These are phyloP conservation scores for Fallopia convolvulus DNA, from an alignment of 148 eudicot genomes.

Conservation along the genomic window DNA sequence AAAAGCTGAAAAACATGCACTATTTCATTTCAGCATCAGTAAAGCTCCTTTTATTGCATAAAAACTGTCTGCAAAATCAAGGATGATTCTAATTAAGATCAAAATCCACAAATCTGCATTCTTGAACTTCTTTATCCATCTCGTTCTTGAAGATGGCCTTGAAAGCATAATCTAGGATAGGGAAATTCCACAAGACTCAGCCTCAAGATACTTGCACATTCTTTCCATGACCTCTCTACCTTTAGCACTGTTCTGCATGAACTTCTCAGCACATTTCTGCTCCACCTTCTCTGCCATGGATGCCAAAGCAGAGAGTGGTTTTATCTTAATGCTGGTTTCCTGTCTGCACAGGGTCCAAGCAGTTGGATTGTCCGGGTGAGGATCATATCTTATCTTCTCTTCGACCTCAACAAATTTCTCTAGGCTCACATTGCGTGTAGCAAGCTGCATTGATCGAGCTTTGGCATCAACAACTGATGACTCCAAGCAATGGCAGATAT, in stretches of 20 bases:
- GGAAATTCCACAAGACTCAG: slow-evolving; percentile 76
- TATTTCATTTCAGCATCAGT: background rate
- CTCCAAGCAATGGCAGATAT: slow-evolving; percentile 90
- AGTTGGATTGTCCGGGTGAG: slow-evolving; percentile 78
- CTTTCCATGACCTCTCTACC: slow-evolving; percentile 99
- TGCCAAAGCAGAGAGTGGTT: slow-evolving; percentile 73
- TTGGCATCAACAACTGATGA: slow-evolving; percentile 75
- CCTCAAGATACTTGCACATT: slow-evolving; percentile 96
- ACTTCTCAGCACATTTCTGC: slow-evolving; percentile 78
- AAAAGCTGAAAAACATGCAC: slow-evolving; percentile 5
- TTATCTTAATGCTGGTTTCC: slow-evolving; percentile 83
- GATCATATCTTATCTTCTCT: slow-evolving; percentile 88
- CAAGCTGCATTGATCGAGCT: slow-evolving; percentile 73
- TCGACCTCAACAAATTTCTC: slow-evolving; percentile 82
- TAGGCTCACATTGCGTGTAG: slow-evolving; percentile 71
- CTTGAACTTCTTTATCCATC: slow-evolving; percentile 5
- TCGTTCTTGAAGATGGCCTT: slow-evolving; percentile 6
- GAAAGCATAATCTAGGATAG: slow-evolving; percentile 15
- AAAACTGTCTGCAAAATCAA: background rate
- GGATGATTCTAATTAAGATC: background rate
- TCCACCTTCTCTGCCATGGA: slow-evolving; percentile 96
- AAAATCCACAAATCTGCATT: background rate
- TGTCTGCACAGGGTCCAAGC: slow-evolving; percentile 95
- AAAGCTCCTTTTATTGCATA: slow-evolving; percentile 10
- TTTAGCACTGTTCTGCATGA: slow-evolving; percentile 80